phyloP scores from a whole-genome alignment of 148 eudicot genomes.

The Cornus controversa region DNA sequence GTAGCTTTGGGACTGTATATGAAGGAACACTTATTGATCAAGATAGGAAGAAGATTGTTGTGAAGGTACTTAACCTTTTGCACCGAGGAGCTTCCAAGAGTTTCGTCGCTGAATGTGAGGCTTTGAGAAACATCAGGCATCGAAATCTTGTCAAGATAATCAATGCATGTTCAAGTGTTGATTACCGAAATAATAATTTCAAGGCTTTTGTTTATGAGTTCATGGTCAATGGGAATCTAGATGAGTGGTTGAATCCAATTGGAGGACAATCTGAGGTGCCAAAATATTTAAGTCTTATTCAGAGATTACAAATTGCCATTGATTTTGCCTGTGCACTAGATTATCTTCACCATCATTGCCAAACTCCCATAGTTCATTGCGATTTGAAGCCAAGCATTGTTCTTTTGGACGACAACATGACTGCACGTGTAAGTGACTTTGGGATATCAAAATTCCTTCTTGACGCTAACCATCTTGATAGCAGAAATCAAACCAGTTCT shows the following conservation, averaged over 20 bases:
- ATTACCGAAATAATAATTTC: background rate
- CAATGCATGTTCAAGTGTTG: constrained; percentile 8
- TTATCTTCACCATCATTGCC: constrained; percentile 8
- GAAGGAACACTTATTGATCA: constrained; percentile 6
- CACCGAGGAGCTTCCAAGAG: background rate
- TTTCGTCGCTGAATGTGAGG: constrained; percentile 13
- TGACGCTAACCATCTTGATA: background rate
- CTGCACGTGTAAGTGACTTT: constrained; percentile 11
- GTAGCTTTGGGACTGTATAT: background rate
- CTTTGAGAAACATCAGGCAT: constrained; percentile 1
- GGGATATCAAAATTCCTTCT: constrained; percentile 14
- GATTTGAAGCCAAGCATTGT: constrained; percentile 3
- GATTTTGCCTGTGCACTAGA: background rate
- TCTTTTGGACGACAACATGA: constrained; percentile 8
- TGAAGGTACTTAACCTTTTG: constrained; percentile 23
- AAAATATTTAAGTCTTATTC: background rate
- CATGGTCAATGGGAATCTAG: constrained; percentile 6
- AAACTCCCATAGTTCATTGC: background rate
- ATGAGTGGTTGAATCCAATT: constrained; percentile 11
- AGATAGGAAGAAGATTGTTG: background rate
- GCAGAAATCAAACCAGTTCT: background rate
- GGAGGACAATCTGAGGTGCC: background rate
- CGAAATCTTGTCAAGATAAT: constrained; percentile 11
- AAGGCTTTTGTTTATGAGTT: too few relatives aligned
- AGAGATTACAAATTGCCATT: background rate